Percentiles rank a stretch among this genome's conserved stretches.
phyloP scores from a whole-genome alignment of 352 stramenopile genomes.

The Lagenidium giganteum region DNA sequence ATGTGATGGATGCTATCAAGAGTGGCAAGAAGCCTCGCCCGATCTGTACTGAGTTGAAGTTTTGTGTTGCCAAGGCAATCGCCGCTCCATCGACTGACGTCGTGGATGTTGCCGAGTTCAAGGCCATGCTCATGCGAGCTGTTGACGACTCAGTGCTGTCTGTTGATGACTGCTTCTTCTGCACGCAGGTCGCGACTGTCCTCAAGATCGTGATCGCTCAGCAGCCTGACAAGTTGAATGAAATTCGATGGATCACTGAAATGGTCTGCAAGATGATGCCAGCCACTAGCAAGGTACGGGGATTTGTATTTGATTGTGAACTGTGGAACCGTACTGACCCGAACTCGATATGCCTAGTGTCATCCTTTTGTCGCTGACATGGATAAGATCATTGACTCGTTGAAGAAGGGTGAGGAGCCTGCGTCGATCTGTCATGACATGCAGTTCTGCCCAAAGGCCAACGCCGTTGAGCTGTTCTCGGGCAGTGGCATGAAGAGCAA shows the following conservation, averaged over 20 bases:
- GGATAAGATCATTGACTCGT: conserved; percentile 50
- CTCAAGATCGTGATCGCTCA: conserved; percentile 49
- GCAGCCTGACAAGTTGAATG: conserved; percentile 40
- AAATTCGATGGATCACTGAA: conserved; percentile 59
- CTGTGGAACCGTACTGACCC: no score
- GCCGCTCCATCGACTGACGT: background rate
- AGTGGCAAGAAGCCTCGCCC: conserved; percentile 59
- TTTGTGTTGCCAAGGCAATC: conserved; percentile 23
- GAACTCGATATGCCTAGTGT: conserved; percentile 42
- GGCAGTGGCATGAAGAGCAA: conserved; percentile 12
- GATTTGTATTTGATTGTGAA: background rate
- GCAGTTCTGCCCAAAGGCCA: conserved; percentile 35
- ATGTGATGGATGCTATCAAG: conserved; percentile 53
- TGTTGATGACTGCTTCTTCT: conserved; percentile 59
- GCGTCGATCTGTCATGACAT: conserved; percentile 62
- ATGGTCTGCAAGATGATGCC: conserved; percentile 56
- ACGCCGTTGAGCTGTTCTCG: background rate
- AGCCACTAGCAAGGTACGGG: conserved; percentile 48
- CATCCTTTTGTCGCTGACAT: conserved; percentile 55
- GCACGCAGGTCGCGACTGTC: conserved; percentile 52
- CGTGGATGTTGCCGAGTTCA: background rate
- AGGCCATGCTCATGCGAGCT: background rate
- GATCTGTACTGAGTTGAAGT: conserved; percentile 57
- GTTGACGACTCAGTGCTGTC: conserved; percentile 26
- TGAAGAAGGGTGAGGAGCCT: conserved; percentile 58